Conservation (phyloP, 306 rosid species). For the Glycine soja region DNA sequence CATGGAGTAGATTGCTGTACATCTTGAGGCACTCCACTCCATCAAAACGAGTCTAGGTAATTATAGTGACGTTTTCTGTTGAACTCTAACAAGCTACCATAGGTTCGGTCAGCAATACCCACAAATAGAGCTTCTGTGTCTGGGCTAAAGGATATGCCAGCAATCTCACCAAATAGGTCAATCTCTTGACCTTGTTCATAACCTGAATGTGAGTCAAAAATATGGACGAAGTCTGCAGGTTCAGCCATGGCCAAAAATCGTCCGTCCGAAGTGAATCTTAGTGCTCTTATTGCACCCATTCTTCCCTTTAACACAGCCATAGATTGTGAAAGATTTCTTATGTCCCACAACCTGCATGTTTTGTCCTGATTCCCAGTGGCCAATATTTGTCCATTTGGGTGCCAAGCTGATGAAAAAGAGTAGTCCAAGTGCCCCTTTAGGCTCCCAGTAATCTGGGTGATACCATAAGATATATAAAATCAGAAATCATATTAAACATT, state of each 20-base stretch:
- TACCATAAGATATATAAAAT: constrained; percentile 3
- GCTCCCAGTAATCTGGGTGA: constrained; percentile 59
- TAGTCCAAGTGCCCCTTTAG: constrained; percentile 93
- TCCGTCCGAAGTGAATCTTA: constrained; percentile 77
- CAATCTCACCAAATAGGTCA: constrained; percentile 91
- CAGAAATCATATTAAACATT: neutral
- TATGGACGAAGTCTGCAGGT: constrained; percentile 91
- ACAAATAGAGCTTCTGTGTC: constrained; percentile 83
- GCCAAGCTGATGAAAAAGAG: constrained; percentile 95
- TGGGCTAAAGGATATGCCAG: constrained; percentile 89
- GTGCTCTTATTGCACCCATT: constrained; percentile 89
- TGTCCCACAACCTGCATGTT: constrained; percentile 96
- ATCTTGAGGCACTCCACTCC: constrained; percentile 33
- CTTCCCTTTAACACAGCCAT: constrained; percentile 83
- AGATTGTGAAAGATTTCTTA: constrained; percentile 80
- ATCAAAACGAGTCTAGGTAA: constrained; percentile 61
- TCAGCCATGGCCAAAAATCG: constrained; percentile 90
- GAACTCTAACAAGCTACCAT: constrained; percentile 88
- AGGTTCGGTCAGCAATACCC: constrained; percentile 84
- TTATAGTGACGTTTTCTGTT: constrained; percentile 55
- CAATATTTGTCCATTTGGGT: constrained; percentile 81
- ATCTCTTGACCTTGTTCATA: constrained; percentile 76
- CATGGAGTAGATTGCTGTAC: constrained; percentile 37
- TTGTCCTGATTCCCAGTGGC: constrained; percentile 98
- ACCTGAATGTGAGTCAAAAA: constrained; percentile 65